Evolutionary conservation across 768 basidiomycete genomes (phyloP).

Genomic region (Termitomyces sp.): DNA sequence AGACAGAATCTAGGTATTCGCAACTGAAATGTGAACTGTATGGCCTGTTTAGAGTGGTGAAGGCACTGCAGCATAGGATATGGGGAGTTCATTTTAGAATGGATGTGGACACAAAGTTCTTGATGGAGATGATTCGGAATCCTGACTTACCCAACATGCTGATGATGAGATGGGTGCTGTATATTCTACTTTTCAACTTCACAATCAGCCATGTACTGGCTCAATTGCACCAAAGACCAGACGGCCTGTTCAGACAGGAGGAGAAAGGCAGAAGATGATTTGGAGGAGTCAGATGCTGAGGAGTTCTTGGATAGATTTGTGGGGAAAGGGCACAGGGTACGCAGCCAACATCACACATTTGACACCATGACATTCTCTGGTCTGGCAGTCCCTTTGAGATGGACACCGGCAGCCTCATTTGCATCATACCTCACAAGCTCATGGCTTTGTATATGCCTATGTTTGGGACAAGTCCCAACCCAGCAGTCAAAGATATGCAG

Average conservation of each 20-base stretch:
- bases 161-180: conserved; percentile 36
- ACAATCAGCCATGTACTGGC: background rate
- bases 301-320: too few species aligned
- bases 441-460: too few species aligned
- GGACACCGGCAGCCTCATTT: too few species aligned
- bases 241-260: background rate
- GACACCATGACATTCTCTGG: too few species aligned
- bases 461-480: too few species aligned
- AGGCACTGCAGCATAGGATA: background rate
- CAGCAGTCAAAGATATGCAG: too few species aligned
- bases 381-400: too few species aligned
- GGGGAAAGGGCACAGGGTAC: too few species aligned
- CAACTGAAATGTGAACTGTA: background rate
- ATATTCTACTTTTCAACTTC: conserved; percentile 27
- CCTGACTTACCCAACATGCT: conserved; percentile 36
- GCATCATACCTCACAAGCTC: too few species aligned
- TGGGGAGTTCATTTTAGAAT: background rate
- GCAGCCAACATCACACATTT: too few species aligned
- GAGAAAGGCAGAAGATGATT: too few species aligned
- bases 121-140: background rate
- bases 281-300: too few species aligned
- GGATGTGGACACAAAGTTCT: background rate
- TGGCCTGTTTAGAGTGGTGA: background rate
- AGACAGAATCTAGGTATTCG: background rate
- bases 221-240: background rate